Conservation (phyloP, 2,329 filamentous ascomycete genomes). For the Penicillium sp. region DNA sequence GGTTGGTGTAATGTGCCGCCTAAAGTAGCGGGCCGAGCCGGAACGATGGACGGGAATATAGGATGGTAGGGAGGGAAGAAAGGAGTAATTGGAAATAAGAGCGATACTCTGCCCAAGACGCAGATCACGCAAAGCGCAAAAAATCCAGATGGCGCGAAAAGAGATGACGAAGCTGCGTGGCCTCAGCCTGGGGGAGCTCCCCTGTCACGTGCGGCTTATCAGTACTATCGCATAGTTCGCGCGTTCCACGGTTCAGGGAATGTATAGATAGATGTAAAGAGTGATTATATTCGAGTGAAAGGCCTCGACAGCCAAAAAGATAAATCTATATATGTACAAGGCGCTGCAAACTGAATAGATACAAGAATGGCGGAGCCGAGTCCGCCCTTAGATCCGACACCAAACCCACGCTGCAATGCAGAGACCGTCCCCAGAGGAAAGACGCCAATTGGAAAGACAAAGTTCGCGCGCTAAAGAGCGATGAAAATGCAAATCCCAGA, state of each 20-base stretch:
- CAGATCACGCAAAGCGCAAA: neutral
- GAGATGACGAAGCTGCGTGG: constrained; percentile 24
- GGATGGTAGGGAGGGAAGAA: neutral
- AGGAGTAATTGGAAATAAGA: neutral
- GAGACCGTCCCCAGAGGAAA: neutral
- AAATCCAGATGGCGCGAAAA: constrained; percentile 1
- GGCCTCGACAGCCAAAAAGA: constrained; percentile 1
- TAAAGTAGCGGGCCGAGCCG: constrained; percentile 16
- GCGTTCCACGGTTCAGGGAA: constrained; percentile 7
- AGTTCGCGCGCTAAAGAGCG: constrained; percentile 6
- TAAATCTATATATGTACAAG: constrained; percentile 11
- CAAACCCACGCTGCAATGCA: constrained; percentile 4
- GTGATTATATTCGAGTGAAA: neutral
- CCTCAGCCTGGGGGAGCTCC: constrained; percentile 24
- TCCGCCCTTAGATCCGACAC: neutral
- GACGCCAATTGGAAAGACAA: neutral
- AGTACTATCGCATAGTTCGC: constrained; percentile 5
- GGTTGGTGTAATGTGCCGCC: constrained; percentile 2
- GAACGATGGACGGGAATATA: constrained; percentile 5
- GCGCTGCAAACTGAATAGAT: constrained; percentile 11
- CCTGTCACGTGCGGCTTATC: constrained; percentile 31
- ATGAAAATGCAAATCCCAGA: neutral
- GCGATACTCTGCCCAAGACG: neutral
- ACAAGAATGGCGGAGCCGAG: constrained; percentile 4
- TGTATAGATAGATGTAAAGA: constrained; percentile 1